phyloP scores from a whole-genome alignment of 2,329 filamentous ascomycete genomes.

The Colletotrichum sp. region DNA sequence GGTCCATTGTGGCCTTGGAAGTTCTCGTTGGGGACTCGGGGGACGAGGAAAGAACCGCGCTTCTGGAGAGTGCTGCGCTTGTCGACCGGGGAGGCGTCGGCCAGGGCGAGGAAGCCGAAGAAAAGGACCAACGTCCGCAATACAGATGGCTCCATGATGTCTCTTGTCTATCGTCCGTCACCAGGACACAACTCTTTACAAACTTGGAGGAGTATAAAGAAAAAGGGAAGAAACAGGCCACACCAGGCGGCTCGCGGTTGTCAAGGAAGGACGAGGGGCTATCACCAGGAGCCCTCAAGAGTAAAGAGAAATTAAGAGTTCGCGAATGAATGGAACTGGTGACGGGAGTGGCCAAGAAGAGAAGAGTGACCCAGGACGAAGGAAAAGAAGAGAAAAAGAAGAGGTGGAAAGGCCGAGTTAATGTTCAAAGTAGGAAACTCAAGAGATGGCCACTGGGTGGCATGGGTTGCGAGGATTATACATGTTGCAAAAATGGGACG shows the following conservation, averaged over 20 bases:
- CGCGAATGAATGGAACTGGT: conserved; percentile 5
- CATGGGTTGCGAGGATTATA: conserved; percentile 10
- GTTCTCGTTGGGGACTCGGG: conserved; percentile 59
- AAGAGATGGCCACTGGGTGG: neutral
- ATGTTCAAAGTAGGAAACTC: conserved; percentile 16
- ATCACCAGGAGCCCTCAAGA: conserved; percentile 17
- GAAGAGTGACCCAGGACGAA: neutral
- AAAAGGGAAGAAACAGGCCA: conserved; percentile 6
- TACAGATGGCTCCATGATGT: conserved; percentile 12
- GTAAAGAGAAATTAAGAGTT: neutral
- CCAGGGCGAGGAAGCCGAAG: conserved; percentile 28
- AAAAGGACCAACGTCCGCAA: conserved; percentile 15
- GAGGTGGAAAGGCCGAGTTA: neutral
- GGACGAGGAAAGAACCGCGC: conserved; percentile 60
- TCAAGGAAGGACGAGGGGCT: conserved; percentile 13
- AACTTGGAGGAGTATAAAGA: neutral
- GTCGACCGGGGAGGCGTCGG: conserved; percentile 19
- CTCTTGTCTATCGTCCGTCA: conserved; percentile 6
- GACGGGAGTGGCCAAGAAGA: conserved; percentile 3
- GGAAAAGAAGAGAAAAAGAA: neutral
- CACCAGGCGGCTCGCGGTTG: conserved; percentile 14
- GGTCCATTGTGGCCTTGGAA: conserved; percentile 63
- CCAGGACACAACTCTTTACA: neutral
- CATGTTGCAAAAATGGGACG: conserved; percentile 22
- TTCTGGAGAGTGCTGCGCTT: conserved; percentile 42